Evolutionary conservation across 345 rosid genomes (phyloP), one percentile per base, ranked within the genome.

Genomic region (Murraya paniculata): DNA sequence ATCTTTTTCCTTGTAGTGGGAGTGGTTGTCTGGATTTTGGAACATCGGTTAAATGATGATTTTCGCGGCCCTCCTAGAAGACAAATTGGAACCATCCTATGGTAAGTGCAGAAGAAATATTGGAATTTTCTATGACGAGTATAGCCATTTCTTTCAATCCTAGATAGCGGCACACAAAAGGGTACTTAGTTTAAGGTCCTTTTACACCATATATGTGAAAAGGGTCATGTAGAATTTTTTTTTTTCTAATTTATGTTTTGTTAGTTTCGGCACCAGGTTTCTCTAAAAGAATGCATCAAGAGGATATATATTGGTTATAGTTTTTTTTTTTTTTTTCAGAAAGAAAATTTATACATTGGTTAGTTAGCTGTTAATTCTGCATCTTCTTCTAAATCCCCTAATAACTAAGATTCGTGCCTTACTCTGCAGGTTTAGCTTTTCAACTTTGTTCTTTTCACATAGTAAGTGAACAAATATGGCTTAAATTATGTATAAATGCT

Each of bases 31-130:
- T 81, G 86, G 86, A 68, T 81, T 33, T 30, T 81, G 28, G 86
- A 84, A 41, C 84, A 84, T 50, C 38, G 84, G 22, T 30, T 64
- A 3, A 81, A 84, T 38, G 84, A 84, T 55, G 82, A 81, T 31
- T 84, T 81, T 28, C 45, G 86, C 0, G 84, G 86, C 16, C 84
- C 86, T 28, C 84, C 80, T 56, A 79, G 7, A 27, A 66, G 70
- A 25, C 82, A 82, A 74, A 25, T 82, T 27, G 45, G 56, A 14
- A 82, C 85, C 2, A 35, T 75, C 30, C 66, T 82, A 1, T 78
- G 82, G 85, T 82, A 53, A 71, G 82, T 73, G 7, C 21, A 18
- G 57, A 16, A 53, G 7, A 16, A 53, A 53, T 30, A 30, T 62
- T 28, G 7, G 8, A 14, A 62, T 28, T 31, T 62, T 62, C 2